Evolutionary conservation across 805 yeast species (phyloP).

Genomic region (Yarrowia yakushimensis): DNA sequence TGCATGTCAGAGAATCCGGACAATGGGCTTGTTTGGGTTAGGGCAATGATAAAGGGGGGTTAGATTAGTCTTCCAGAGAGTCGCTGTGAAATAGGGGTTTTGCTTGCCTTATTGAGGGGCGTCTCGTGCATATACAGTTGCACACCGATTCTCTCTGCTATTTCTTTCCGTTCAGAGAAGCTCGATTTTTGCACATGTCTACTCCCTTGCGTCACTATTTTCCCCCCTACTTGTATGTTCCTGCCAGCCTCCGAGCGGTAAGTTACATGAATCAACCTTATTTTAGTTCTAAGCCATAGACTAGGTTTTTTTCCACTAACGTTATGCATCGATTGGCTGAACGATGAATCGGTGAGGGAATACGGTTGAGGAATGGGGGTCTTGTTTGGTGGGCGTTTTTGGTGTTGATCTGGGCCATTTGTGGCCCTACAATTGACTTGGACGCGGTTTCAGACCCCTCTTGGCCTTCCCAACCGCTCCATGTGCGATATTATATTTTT

Average conservation of each 20-base stretch:
- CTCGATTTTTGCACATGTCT: not conserved
- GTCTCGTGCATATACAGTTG: not conserved
- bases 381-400: not conserved
- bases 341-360: not conserved
- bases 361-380: not conserved
- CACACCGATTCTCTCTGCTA: not conserved
- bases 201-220: not conserved
- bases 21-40: slow-evolving; percentile 16
- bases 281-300: not conserved
- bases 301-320: not conserved
- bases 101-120: not conserved
- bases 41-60: not conserved
- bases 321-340: slow-evolving; percentile 7
- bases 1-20: not conserved
- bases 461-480: not conserved
- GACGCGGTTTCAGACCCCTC: not conserved
- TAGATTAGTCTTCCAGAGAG: not conserved
- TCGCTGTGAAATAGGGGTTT: not conserved
- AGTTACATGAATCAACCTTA: not conserved
- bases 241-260: not conserved
- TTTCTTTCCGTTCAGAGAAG: not conserved
- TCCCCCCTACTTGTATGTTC: too few relatives aligned
- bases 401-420: not conserved
- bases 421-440: not conserved
- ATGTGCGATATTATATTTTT: not conserved